These are phyloP conservation scores for Geosmithia putterillii DNA, from an alignment of 2,329 filamentous ascomycete genomes.

Conservation along the genomic window DNA sequence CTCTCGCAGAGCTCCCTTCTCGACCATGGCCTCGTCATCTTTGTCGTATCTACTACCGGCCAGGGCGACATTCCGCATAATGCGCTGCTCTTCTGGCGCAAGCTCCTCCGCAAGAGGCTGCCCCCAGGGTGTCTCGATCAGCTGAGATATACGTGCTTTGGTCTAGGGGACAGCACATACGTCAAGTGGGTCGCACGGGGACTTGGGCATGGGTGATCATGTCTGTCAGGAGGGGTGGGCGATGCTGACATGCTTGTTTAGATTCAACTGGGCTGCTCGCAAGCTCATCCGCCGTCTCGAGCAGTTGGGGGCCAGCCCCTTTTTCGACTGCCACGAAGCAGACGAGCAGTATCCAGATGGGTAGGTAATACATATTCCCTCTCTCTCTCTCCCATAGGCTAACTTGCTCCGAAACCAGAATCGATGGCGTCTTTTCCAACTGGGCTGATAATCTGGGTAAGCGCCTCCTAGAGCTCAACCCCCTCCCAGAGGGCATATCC, in stretches of 20 bases:
- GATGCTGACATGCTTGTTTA: constrained; percentile 19
- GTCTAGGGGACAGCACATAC: constrained; percentile 90
- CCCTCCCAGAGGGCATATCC: constrained; percentile 51
- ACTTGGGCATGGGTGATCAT: background rate
- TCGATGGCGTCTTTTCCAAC: constrained; percentile 69
- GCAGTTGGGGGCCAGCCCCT: constrained; percentile 69
- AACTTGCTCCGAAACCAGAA: constrained; percentile 30
- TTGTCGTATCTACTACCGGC: constrained; percentile 83
- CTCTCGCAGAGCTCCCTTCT: constrained; percentile 33
- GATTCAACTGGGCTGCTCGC: constrained; percentile 85
- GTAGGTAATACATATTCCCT: constrained; percentile 28
- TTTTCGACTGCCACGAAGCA: constrained; percentile 71
- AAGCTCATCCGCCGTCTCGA: constrained; percentile 76
- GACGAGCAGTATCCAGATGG: constrained; percentile 92
- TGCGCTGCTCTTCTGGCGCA: constrained; percentile 72
- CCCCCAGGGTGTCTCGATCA: constrained; percentile 54
- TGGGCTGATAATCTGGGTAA: constrained; percentile 62
- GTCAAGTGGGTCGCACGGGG: constrained; percentile 51
- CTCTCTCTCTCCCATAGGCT: background rate
- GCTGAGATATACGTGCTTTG: constrained; percentile 73
- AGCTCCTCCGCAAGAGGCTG: constrained; percentile 67
- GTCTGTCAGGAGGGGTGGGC: too few species aligned
- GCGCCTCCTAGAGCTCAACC: constrained; percentile 53
- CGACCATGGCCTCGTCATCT: constrained; percentile 50
- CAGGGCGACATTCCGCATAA: constrained; percentile 90